Base-by-base conservation (phyloP, 2,329 filamentous ascomycete species). In the Colletotrichum sp. region DNA sequence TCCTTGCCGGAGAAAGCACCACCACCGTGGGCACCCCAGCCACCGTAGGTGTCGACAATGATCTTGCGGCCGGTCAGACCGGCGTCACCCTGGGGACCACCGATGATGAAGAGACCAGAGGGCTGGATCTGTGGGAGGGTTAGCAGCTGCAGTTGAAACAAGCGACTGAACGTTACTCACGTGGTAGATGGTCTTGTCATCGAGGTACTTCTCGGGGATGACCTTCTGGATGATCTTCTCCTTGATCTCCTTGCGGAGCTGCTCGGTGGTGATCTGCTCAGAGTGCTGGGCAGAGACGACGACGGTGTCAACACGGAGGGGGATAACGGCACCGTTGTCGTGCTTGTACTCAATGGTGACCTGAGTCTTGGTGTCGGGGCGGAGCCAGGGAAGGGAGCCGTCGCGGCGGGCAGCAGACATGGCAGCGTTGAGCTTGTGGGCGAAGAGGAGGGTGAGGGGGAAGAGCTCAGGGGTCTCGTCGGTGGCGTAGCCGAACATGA, bases 1-100 rank as follows among this genome's bases (percentile, higher is more conserved):
- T 99, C 97, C 94, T 99, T 99, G 84, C 97, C 97, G 83, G 97
- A 98, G 94, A 99, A 99, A 87, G 97, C 97, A 94, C 97, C 97
- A 91, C 97, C 97, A 91, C 97, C 97, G 92, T 99, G 97, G 82
- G 97, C 97, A 90, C 97, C 97, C 97, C 97, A 98, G 83, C 97
- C 97, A 91, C 97, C 97, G 90, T 99, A 99, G 87, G 97, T 98
- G 90, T 99, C 97, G 86, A 99, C 97, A 80, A 98, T 93, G 92
- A 99, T 99, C 94, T 99, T 99, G 84, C 97, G 96, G 87, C 97
- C 97, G 79, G 97, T 99, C 79, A 99, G 92, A 92, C 97, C 97
- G 83, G 97, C 97, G 83, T 99, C 97, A 93, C 97, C 97, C 91
- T 99, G 96, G 81, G 97, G 97, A 83, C 97, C 97, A 91, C 97